Base-by-base conservation (phyloP, 805 yeast species). In the Jamesozyma rosinii region DNA sequence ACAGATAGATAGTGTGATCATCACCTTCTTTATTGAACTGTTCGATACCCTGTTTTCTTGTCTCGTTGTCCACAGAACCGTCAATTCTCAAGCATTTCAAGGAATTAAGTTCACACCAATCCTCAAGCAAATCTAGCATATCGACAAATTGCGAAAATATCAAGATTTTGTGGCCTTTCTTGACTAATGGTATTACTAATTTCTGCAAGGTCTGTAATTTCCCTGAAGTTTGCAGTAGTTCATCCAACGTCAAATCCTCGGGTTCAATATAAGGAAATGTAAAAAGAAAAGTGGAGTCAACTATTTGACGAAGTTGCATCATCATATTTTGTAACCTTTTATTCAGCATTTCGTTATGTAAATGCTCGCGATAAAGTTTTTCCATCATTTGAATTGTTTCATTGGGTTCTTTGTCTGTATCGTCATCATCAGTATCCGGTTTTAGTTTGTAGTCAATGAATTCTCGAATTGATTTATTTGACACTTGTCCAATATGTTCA, bases 131-230 rank as follows among this genome's bases (percentile, higher is more conserved):
- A 52, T 90, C 95, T n/a, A 92, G 68, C 77, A 83, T 80, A 29
- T 69, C 71, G 1, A 92, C 78, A 61, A 92, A 90, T 59, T 92
- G 98, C 1, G 94, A 77, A 59, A 92, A 92, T 1, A 92, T 76
- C 37, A 92, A 68, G 0, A 86, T 73, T 55, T 84, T 85, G 61
- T 86, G 95, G 5, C 69, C 68, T 1, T 64, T 50, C 3, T 54
- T 41, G 0, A 79, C 47, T 22, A 90, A 63, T 22, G 61, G 62
- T 0, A 75, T 69, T 1, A 83, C 63, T 22, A 92, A 61, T 50
- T 81, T 81, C 46, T 83, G 76, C 37, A 89, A 64, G 0, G 84
- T 63, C 49, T 77, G 80, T 54, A 92, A 61, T 55, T 90, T 90
- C 1, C 89, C 81, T 0, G 95, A 83, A 27, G 76, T 69, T 32